Percentiles rank a stretch among this genome's conserved stretches.
Evolutionary conservation across 192 early-diverging fungal genomes (phyloP).

Genomic region (Pilobolus umbonatus): DNA sequence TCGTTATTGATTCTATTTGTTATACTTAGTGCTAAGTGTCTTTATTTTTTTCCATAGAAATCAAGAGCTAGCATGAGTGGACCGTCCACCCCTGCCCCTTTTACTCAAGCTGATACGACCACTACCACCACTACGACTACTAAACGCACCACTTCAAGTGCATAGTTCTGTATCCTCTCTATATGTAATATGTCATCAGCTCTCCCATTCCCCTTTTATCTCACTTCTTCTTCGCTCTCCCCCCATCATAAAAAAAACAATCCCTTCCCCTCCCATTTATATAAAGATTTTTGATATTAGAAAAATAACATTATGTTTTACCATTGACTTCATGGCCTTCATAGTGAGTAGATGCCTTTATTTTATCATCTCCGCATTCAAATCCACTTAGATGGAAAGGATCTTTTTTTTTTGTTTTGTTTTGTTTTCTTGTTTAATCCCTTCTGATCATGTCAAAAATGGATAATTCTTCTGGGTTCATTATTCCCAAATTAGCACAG

Average conservation of each 20-base stretch:
- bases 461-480: background rate
- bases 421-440: background rate
- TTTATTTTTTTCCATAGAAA: background rate
- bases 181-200: background rate
- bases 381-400: background rate
- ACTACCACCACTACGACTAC: background rate
- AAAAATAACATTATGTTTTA: background rate
- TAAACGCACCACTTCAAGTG: background rate
- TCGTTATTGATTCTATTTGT: background rate
- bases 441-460: background rate
- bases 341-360: too few species aligned
- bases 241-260: too few species aligned
- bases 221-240: background rate
- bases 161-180: background rate
- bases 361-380: too few species aligned
- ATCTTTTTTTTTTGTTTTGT: background rate
- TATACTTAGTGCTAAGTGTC: background rate
- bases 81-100: background rate
- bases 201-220: background rate
- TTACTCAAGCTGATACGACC: background rate
- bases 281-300: too few species aligned
- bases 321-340: too few species aligned
- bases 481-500: slow-evolving; percentile 47
- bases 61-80: background rate
- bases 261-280: too few species aligned